phyloP scores from a whole-genome alignment of 768 basidiomycete genomes.

The Auricularia sp. region DNA sequence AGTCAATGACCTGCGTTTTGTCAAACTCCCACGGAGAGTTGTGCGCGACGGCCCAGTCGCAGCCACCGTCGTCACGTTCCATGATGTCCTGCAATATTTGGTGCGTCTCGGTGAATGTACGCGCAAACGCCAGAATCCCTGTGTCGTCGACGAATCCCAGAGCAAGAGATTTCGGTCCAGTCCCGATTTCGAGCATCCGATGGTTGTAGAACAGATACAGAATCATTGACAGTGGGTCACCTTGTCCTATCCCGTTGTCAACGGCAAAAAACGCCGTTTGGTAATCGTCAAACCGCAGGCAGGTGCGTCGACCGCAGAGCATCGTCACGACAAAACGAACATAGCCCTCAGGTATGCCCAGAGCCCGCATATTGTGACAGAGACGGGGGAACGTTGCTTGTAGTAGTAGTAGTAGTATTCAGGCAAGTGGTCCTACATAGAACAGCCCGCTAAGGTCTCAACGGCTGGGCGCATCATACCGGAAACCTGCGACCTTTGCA shows the following conservation, averaged over 20 bases:
- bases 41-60: background rate
- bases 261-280: constrained; percentile 13
- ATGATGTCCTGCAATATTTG: constrained; percentile 10
- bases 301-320: constrained; percentile 14
- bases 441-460: no score
- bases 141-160: constrained; percentile 15
- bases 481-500: no score
- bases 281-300: constrained; percentile 21
- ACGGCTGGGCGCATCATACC: no score
- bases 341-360: constrained; percentile 17
- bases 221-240: constrained; percentile 17
- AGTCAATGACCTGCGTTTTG: background rate
- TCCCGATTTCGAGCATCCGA: constrained; percentile 13
- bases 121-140: constrained; percentile 6
- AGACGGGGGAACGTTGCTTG: no score
- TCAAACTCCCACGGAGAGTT: background rate
- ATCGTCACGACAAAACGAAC: constrained; percentile 12
- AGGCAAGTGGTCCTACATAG: no score
- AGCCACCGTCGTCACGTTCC: constrained; percentile 1
- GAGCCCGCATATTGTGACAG: constrained; percentile 8
- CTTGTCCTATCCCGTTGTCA: constrained; percentile 19
- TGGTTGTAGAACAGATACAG: constrained; percentile 20
- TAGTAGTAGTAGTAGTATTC: no score
- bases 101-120: constrained; percentile 2
- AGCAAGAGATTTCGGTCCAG: constrained; percentile 1